phyloP scores from a whole-genome alignment of 139 green algal species.

The Desmodesmus armatus region DNA sequence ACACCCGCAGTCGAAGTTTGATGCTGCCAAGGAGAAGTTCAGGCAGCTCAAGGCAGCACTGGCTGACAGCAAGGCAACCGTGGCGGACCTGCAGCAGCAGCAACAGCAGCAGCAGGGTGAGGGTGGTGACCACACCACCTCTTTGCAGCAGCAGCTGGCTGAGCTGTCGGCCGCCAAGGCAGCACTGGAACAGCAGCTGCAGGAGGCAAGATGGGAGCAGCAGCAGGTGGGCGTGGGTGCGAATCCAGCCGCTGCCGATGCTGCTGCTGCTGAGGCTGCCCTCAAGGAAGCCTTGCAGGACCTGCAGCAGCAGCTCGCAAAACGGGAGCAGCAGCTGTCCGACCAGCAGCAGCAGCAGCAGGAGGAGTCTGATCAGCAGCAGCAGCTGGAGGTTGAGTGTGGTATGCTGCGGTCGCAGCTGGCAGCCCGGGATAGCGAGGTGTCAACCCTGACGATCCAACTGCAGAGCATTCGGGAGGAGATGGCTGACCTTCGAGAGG shows the following conservation, averaged over 20 bases:
- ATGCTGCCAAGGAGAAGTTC: too few relatives aligned
- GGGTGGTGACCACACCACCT: too few relatives aligned
- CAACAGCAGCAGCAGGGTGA: neutral
- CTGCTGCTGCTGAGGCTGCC: conserved; percentile 7
- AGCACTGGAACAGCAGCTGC: too few relatives aligned
- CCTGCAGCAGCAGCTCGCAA: neutral
- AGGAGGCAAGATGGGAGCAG: too few relatives aligned
- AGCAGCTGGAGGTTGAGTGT: neutral
- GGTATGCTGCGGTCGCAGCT: neutral
- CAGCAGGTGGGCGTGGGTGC: conserved; percentile 3
- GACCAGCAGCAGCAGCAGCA: conserved; percentile 14
- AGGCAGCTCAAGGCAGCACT: too few relatives aligned
- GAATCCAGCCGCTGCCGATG: neutral
- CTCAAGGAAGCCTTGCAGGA: neutral
- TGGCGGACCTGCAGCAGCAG: neutral
- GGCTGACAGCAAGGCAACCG: too few relatives aligned
- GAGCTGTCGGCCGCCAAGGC: conserved; percentile 17
- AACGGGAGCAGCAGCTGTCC: neutral
- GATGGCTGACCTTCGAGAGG: neutral
- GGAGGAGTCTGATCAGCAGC: neutral
- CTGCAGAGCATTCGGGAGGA: too few relatives aligned
- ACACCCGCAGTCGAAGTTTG: too few relatives aligned
- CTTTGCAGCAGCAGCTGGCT: conserved; percentile 1
- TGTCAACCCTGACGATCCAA: too few relatives aligned
- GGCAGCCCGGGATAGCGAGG: too few relatives aligned